These are phyloP conservation scores for Sextonia rubra DNA, from an alignment of 164 flowering plant species.

Conservation along the genomic window DNA sequence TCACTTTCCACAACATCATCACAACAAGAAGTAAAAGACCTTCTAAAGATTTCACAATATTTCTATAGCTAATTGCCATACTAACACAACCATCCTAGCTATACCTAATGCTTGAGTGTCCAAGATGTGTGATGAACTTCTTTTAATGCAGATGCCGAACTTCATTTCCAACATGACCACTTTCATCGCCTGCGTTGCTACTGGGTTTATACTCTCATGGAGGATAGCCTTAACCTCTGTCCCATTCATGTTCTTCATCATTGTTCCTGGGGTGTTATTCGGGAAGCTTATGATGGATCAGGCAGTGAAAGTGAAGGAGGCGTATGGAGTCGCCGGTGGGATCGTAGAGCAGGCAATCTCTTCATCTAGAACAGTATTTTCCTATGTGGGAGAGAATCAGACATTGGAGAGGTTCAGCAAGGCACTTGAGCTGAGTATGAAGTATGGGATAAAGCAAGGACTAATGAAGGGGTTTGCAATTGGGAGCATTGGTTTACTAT, in stretches of 20 bases:
- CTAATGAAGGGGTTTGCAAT: constrained; percentile 42
- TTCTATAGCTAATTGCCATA: too few species aligned
- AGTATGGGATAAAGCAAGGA: constrained; percentile 49
- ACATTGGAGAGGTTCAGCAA: constrained; percentile 29
- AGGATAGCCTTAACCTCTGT: constrained; percentile 42
- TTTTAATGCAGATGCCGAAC: constrained; percentile 45
- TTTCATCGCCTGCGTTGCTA: constrained; percentile 26
- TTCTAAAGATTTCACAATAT: background rate
- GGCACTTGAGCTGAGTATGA: constrained; percentile 26
- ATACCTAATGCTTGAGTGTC: too few species aligned
- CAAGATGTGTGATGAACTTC: background rate
- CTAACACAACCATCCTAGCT: too few species aligned
- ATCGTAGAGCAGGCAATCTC: constrained; percentile 55
- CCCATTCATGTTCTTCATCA: constrained; percentile 30
- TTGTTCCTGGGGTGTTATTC: constrained; percentile 30
- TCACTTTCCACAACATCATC: too few species aligned
- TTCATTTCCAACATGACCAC: constrained; percentile 32
- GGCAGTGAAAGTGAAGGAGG: constrained; percentile 26
- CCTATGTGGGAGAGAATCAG: constrained; percentile 43
- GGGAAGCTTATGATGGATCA: constrained; percentile 27
- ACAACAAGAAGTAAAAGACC: background rate
- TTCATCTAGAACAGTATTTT: constrained; percentile 47
- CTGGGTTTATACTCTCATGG: constrained; percentile 52
- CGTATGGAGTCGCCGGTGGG: constrained; percentile 48
- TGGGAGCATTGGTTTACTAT: constrained; percentile 48